Base-by-base conservation (phyloP, 2,329 filamentous ascomycete species). In the Fusarium pseudograminearum region DNA sequence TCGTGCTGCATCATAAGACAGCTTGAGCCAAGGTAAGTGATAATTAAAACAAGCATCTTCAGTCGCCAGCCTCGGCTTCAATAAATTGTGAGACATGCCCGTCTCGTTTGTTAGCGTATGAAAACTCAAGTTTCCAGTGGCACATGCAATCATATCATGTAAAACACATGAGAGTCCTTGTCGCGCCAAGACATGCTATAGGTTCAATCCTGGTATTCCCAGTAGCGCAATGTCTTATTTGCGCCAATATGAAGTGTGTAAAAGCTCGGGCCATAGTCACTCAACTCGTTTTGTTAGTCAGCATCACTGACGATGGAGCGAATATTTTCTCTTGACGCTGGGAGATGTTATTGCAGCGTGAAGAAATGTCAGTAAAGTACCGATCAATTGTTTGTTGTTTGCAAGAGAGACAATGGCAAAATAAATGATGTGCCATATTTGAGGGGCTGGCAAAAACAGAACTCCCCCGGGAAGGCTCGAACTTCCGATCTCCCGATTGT, bases 401-500 rank as follows among this genome's bases (percentile, higher is more conserved):
- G 4, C 5, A 7, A 28, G 18, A 41, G 4, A 16, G 4, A 22
- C 1, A 1, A 24, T 20, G 20, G n/a, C 20, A 41, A 41, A 41
- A 40, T 22, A 22, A 41, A 24, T 9, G 4, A 10, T 16, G 8
- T 3, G 15, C 12, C 20, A 22, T 16, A 5, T 22, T 24, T 1
- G 15, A 15, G 2, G 0, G 3, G 2, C 0, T n/a, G 10, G 2
- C 20, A 10, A 56, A 15, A 7, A 24, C 1, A 4, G 12, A 3
- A 16, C 67, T 74, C 72, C 72, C 72, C 72, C 72, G 72, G 72
- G 66, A 74, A 74, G 73, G 73, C 65, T 74, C 73, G 72, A 74
- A 74, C 72, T 74, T 72, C 69, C 70, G 71, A 74, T 74, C 72
- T 74, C 71, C 69, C 71, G 73, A 74, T 74, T 72, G 70, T 67